A percentile compares a stretch with the other conserved stretches of the same genome.
phyloP scores from a whole-genome alignment of 2,329 filamentous ascomycete species.

The Westerdykella aurantiaca region DNA sequence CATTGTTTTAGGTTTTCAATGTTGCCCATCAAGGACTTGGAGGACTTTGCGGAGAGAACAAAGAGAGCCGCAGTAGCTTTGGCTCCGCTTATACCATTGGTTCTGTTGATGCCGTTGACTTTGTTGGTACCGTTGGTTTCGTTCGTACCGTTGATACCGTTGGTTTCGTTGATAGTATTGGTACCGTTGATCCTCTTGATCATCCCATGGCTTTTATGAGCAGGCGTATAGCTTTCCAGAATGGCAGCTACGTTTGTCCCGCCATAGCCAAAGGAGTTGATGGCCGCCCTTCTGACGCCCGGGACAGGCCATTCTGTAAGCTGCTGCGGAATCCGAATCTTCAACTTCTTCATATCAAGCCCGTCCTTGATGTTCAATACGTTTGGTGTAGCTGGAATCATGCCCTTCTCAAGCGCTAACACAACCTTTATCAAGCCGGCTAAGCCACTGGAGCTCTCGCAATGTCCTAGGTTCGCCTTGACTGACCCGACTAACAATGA shows the following conservation, averaged over 20 bases:
- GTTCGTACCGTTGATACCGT: neutral
- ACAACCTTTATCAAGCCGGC: slow-evolving; percentile 22
- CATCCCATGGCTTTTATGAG: no score
- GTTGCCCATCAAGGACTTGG: neutral
- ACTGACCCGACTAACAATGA: slow-evolving; percentile 6
- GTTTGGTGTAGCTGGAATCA: slow-evolving; percentile 25
- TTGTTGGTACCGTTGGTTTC: neutral
- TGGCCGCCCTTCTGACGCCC: slow-evolving; percentile 12
- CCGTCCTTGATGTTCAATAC: neutral
- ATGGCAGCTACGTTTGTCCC: slow-evolving; percentile 12
- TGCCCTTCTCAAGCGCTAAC: slow-evolving; percentile 27
- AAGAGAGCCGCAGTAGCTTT: neutral
- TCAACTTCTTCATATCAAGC: slow-evolving; percentile 25
- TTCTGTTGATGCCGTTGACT: neutral
- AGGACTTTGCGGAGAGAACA: neutral
- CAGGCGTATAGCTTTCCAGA: neutral
- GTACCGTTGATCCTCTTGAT: no score
- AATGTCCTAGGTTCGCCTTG: slow-evolving; percentile 19
- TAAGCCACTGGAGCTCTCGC: slow-evolving; percentile 17
- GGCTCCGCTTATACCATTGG: neutral
- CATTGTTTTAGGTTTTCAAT: neutral
- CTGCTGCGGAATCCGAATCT: slow-evolving; percentile 10
- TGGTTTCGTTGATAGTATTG: neutral
- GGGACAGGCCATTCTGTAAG: neutral
- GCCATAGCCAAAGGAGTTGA: slow-evolving; percentile 25